Evolutionary conservation across 441 rosid genomes (phyloP).

Genomic region (Iberis amara): DNA sequence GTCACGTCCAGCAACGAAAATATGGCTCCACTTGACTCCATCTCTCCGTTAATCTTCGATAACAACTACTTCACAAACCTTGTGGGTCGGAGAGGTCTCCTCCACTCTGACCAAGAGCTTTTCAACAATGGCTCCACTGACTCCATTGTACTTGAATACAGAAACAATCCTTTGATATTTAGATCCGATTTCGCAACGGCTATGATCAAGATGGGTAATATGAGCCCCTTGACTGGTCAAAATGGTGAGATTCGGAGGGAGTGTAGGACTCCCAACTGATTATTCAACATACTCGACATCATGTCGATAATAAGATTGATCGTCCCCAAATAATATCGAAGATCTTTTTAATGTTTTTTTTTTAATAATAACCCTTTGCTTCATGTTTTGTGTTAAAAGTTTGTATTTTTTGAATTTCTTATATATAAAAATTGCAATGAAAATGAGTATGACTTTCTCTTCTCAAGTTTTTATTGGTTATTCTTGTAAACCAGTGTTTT

Average conservation of each 20-base stretch:
- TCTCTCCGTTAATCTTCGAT: slow-evolving; percentile 52
- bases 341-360: too few species aligned
- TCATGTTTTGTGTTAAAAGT: too few species aligned
- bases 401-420: too few species aligned
- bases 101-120: slow-evolving; percentile 73
- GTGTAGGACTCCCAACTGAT: slow-evolving; percentile 51
- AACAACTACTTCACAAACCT: slow-evolving; percentile 70
- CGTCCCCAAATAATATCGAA: too few species aligned
- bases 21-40: slow-evolving; percentile 67
- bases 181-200: slow-evolving; percentile 52
- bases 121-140: slow-evolving; percentile 74
- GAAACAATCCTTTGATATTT: slow-evolving; percentile 39
- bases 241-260: slow-evolving; percentile 67
- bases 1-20: slow-evolving; percentile 63
- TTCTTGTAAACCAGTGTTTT: too few species aligned
- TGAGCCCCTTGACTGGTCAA: slow-evolving; percentile 71
- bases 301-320: too few species aligned
- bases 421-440: too few species aligned
- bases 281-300: background rate
- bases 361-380: too few species aligned
- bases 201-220: slow-evolving; percentile 89
- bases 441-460: too few species aligned
- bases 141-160: slow-evolving; percentile 49
- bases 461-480: too few species aligned
- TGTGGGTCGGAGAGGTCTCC: slow-evolving; percentile 47